Evolutionary conservation across 805 yeast species (phyloP).

Genomic region (Ogataea haglerorum): DNA sequence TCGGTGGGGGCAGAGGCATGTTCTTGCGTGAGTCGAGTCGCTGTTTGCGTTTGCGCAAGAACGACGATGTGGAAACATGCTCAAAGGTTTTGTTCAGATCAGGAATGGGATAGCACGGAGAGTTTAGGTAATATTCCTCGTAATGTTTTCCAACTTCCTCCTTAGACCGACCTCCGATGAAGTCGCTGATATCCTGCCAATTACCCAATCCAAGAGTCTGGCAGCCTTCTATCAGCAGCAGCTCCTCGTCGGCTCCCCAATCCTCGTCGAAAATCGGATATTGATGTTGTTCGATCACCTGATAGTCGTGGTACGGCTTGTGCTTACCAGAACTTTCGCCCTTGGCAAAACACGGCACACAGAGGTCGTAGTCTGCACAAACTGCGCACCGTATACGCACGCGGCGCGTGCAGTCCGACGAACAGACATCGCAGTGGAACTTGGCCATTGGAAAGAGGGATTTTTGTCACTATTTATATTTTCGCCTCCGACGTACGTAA

Average conservation of each 20-base stretch:
- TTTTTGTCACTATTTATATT: conserved; percentile 6
- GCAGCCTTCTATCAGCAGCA: conserved; percentile 83
- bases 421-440: conserved; percentile 93
- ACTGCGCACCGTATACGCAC: conserved; percentile 89
- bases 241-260: conserved; percentile 99
- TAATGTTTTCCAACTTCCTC: conserved; percentile 92
- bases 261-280: conserved; percentile 86
- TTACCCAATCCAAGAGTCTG: conserved; percentile 91
- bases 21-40: conserved; percentile 72
- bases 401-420: conserved; percentile 92
- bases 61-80: conserved; percentile 60
- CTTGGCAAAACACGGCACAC: conserved; percentile 93
- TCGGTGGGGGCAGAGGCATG: conserved; percentile 78
- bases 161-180: conserved; percentile 85
- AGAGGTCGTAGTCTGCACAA: conserved; percentile 91
- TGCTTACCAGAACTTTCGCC: conserved; percentile 81
- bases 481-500: conserved; percentile 7
- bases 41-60: conserved; percentile 61
- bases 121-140: conserved; percentile 62
- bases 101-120: conserved; percentile 82
- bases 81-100: conserved; percentile 71
- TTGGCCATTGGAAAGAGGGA: conserved; percentile 36
- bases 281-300: conserved; percentile 88
- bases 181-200: conserved; percentile 98
- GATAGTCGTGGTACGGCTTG: conserved; percentile 91